Evolutionary conservation across 352 stramenopile genomes (phyloP).

Genomic region (Peronospora belbahrii): DNA sequence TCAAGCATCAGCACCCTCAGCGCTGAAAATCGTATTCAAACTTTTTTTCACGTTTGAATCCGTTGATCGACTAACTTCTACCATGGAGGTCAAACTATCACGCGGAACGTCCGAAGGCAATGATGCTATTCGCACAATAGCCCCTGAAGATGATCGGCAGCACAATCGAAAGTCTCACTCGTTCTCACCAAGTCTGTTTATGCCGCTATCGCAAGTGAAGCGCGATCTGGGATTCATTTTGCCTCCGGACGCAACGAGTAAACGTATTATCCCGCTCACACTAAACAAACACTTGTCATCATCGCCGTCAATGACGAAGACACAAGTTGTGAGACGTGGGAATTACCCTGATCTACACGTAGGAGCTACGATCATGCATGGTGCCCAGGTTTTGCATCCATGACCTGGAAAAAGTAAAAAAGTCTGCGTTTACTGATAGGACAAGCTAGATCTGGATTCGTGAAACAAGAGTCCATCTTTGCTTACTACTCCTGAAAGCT

Average conservation of each 20-base stretch:
- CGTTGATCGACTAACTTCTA: constrained; percentile 13
- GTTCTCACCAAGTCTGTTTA: constrained; percentile 22
- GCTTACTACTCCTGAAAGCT: not conserved
- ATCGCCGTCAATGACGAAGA: constrained; percentile 4
- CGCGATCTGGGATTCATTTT: not conserved
- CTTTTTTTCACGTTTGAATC: constrained; percentile 32
- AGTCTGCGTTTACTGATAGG: constrained; percentile 25
- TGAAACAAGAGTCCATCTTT: constrained; percentile 4
- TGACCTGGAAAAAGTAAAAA: constrained; percentile 19
- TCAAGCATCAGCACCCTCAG: constrained; percentile 3
- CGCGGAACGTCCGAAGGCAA: constrained; percentile 4
- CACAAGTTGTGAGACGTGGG: constrained; percentile 6
- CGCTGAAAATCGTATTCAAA: constrained; percentile 37
- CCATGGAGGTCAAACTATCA: constrained; percentile 15
- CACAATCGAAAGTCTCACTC: not conserved
- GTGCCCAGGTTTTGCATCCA: constrained; percentile 2
- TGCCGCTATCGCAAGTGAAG: constrained; percentile 18
- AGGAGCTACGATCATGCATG: constrained; percentile 8
- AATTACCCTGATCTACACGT: constrained; percentile 2
- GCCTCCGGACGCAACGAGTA: not conserved
- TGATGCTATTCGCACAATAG: constrained; percentile 3
- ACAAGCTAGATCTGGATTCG: constrained; percentile 18
- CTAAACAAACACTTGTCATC: constrained; percentile 7
- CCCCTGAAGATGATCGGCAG: not conserved
- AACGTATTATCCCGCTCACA: constrained; percentile 3